phyloP scores from a whole-genome alignment of 2,329 filamentous ascomycete genomes.

The Rugonectria rugulosa region DNA sequence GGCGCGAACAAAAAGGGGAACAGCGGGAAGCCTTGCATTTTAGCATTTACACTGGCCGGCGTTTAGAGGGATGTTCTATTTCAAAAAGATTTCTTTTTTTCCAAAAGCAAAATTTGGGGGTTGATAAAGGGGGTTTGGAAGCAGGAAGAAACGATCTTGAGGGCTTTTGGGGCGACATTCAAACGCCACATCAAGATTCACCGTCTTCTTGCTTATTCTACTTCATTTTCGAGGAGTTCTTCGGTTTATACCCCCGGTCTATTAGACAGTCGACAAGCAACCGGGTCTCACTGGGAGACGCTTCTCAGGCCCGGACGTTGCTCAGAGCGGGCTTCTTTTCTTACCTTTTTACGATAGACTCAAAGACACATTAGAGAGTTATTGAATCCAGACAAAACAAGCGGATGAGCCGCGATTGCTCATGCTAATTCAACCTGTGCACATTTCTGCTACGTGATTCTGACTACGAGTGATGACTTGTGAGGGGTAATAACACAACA shows the following conservation, averaged over 20 bases:
- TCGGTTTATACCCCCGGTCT: conserved; percentile 41
- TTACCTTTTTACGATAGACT: conserved; percentile 27
- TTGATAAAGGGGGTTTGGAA: background rate
- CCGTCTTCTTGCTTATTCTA: conserved; percentile 15
- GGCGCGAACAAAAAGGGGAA: conserved; percentile 30
- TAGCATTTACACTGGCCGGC: conserved; percentile 37
- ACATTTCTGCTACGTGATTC: background rate
- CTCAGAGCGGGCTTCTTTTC: conserved; percentile 40
- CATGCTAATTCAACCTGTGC: background rate
- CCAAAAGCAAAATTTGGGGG: conserved; percentile 20
- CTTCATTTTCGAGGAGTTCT: conserved; percentile 34
- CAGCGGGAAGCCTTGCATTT: conserved; percentile 26
- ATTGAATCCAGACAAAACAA: conserved; percentile 29
- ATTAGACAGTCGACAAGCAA: conserved; percentile 39
- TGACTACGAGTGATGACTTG: background rate
- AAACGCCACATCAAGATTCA: background rate
- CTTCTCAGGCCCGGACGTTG: conserved; percentile 28
- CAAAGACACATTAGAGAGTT: conserved; percentile 24
- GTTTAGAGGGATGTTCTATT: conserved; percentile 30
- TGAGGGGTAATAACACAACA: background rate
- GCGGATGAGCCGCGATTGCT: conserved; percentile 10
- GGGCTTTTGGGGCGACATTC: conserved; percentile 7
- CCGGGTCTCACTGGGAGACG: conserved; percentile 26
- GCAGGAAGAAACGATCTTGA: conserved; percentile 12
- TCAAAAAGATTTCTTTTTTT: background rate